Conservation (phyloP, 768 basidiomycete genomes). For the Pleurotus tuoliensis region DNA sequence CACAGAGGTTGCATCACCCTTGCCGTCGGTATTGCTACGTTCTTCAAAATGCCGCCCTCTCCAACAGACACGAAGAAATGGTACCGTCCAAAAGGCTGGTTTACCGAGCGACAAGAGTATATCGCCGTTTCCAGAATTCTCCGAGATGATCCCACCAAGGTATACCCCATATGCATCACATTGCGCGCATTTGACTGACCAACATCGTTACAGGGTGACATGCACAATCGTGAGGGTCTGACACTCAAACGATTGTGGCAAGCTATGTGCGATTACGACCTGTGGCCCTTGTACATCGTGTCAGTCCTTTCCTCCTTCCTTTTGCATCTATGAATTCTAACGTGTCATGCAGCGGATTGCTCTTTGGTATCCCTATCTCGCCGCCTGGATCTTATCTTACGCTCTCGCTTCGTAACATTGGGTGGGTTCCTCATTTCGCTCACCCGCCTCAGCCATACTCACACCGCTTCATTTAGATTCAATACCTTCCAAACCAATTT, state of each 20-base stretch:
- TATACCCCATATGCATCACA: slow-evolving; percentile 8
- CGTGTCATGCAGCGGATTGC: slow-evolving; percentile 34
- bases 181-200: not conserved
- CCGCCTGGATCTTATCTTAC: slow-evolving; percentile 57
- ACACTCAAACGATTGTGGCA: slow-evolving; percentile 45
- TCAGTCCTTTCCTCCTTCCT: slow-evolving; percentile 15
- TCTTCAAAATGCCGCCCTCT: slow-evolving; percentile 57
- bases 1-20: slow-evolving; percentile 46
- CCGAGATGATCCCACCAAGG: slow-evolving; percentile 61
- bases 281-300: slow-evolving; percentile 66
- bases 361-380: slow-evolving; percentile 46
- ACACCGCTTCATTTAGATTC: slow-evolving; percentile 33
- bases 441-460: not conserved
- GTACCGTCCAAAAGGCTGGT: slow-evolving; percentile 62
- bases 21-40: slow-evolving; percentile 47
- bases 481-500: slow-evolving; percentile 58
- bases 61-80: slow-evolving; percentile 56
- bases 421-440: slow-evolving; percentile 23
- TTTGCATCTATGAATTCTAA: not conserved
- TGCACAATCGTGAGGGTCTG: slow-evolving; percentile 69
- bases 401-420: slow-evolving; percentile 50
- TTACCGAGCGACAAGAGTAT: slow-evolving; percentile 55
- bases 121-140: slow-evolving; percentile 61
- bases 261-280: slow-evolving; percentile 56
- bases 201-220: slow-evolving; percentile 39